Percentiles rank a stretch among this genome's conserved stretches.
These are phyloP conservation scores for Mallotus japonicus DNA, from an alignment of 441 rosid genomes.

Conservation along the genomic window DNA sequence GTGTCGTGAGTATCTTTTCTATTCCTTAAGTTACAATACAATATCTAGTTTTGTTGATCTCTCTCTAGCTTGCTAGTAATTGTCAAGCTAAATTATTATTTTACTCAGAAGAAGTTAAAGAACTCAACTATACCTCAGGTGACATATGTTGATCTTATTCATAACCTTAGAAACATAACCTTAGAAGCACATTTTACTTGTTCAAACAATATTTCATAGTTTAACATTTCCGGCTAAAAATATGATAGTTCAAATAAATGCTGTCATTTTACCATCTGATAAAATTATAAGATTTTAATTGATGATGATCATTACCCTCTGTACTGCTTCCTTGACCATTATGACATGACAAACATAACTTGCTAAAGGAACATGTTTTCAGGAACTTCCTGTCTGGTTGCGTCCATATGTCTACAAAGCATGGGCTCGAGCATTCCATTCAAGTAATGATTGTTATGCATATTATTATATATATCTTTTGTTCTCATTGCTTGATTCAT, in stretches of 20 bases:
- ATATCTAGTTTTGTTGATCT: not conserved
- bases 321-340: not conserved
- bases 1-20: slow-evolving; percentile 50
- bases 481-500: not conserved
- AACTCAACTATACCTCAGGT: not conserved
- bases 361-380: slow-evolving; percentile 29
- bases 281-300: not conserved
- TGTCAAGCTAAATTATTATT: not conserved
- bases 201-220: slow-evolving; percentile 10
- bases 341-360: slow-evolving; percentile 2
- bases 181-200: not conserved
- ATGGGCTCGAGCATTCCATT: slow-evolving; percentile 94
- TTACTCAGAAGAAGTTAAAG: not conserved
- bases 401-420: slow-evolving; percentile 80
- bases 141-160: not conserved
- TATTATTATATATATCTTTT: slow-evolving; percentile 9
- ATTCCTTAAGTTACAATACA: slow-evolving; percentile 3
- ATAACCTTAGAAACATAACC: not conserved
- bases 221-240: not conserved
- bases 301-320: not conserved
- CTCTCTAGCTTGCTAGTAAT: not conserved
- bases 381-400: slow-evolving; percentile 88
- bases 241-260: not conserved
- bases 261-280: not conserved
- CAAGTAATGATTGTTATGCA: slow-evolving; percentile 55